Base-by-base conservation (phyloP, 345 rosid species). In the Salix suchowensis region DNA sequence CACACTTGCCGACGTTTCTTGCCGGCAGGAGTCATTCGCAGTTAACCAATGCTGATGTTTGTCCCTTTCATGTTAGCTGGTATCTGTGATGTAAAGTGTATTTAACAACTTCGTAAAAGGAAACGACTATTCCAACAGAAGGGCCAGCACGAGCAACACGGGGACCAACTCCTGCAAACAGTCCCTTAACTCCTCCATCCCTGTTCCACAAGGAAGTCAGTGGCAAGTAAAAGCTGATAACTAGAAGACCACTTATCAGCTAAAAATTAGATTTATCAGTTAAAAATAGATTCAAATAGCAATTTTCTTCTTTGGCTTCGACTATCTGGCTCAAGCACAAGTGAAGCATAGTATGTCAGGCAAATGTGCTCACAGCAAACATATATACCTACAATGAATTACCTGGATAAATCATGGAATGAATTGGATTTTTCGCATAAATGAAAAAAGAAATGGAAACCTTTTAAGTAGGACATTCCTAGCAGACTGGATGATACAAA, bases 81-180 rank as follows among this genome's bases (percentile, higher is more conserved):
- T 67, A 36, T n/a, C 50, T 30, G 6, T 13, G 77, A 39, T 71
- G 30, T 23, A 82, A 46, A 19, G 70, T 52, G 28, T 78, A 75
- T 16, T 82, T 82, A 26, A 78, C 79, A 7, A 78, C 67, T 67
- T 82, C 84, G 37, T 82, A 82, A 15, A 78, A 82, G 23, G 84
- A 82, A 58, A 82, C 84, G 4, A 82, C 84, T 21, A 82, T 82
- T 7, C 84, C 84, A 58, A 82, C 84, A 14, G 84, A 78, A 60
- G 85, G 82, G 14, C 85, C 85, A 2, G 79, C 77, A 2, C 82
- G 80, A 37, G 70, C 82, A 18, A 79, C 82, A 4, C 82, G 85
- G 19, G 82, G 74, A 0, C 85, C 80, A 1, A 76, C 71, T 75
- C 85, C 82, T 58, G 79, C 64, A 61, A 78, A 82, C 23, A 78